Base-by-base conservation (phyloP, 108 stramenopile species). In the Schizochytrium sp. region DNA sequence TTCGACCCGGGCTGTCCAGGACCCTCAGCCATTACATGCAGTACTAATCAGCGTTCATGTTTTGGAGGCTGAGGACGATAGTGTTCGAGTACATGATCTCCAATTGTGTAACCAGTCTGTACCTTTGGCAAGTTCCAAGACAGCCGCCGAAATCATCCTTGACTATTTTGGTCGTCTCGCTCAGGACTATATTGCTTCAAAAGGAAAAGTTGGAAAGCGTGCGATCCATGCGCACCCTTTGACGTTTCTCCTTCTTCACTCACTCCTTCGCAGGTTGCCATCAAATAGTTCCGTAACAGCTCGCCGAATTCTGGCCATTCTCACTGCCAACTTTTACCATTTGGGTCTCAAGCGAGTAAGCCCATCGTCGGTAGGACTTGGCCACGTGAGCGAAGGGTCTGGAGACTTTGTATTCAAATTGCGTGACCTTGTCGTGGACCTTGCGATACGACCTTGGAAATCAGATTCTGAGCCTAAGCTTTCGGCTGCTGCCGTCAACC, bases 171-270 rank as follows among this genome's bases (percentile, higher is more conserved):
- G 76, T 53, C 53, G 19, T 53, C 76, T 55, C 10, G 76, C 76
- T 47, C 76, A 83, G 47, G 76, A 83, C 76, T 83, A 47, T 2
- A 83, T 83, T 50, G 76, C 76, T 0, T 55, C 76, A 28, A 10
- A 83, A n/a, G 76, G 76, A 5, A 49, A 17, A 2, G 28, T 55
- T 13, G 76, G 50, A 5, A 49, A 83, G 53, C 50, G 53, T 12
- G 47, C 45, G 2, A 55, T 83, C 55, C 50, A 49, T 53, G 76
- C 50, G 5, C 76, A 83, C 3, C 76, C 53, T 10, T 53, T 83
- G 1, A 83, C 76, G 17, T 83, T 83, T 42, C 53, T 83, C 38
- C 76, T 83, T 13, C 45, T 83, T 53, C 53, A 55, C 47, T 17
- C 76, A 10, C 76, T 83, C 40, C 28, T 83, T 7, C 5, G 15